Conservation (phyloP, 306 rosid genomes). For the Rosa lucieae region DNA sequence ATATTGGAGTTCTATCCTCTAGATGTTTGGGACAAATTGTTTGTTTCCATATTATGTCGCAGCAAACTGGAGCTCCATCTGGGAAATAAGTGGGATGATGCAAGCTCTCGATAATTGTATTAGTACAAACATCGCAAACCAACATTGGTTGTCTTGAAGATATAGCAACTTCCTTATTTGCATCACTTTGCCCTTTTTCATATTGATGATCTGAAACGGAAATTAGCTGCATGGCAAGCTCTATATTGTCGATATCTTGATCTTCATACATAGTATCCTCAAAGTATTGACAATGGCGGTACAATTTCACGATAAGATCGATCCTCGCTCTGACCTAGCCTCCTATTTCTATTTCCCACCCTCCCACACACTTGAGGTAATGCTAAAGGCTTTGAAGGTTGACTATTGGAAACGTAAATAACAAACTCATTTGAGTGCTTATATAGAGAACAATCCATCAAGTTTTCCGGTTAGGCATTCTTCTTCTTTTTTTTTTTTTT, state of each 20-base stretch:
- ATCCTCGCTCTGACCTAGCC: background rate
- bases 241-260: background rate
- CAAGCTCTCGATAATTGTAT: background rate
- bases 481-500: too few species aligned
- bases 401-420: background rate
- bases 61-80: conserved; percentile 1
- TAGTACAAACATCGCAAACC: background rate
- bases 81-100: background rate
- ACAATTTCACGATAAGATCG: background rate
- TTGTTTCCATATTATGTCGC: background rate
- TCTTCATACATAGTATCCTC: background rate
- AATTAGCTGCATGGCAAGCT: background rate
- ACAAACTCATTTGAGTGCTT: background rate
- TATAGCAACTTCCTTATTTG: background rate
- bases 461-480: background rate
- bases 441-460: background rate
- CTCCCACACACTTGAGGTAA: background rate
- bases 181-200: background rate
- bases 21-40: background rate
- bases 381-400: background rate
- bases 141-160: background rate
- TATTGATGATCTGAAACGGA: background rate
- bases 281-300: too few species aligned
- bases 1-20: background rate
- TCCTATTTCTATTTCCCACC: background rate